Evolutionary conservation across 345 rosid species (phyloP).

Genomic region (Geranium brycei): DNA sequence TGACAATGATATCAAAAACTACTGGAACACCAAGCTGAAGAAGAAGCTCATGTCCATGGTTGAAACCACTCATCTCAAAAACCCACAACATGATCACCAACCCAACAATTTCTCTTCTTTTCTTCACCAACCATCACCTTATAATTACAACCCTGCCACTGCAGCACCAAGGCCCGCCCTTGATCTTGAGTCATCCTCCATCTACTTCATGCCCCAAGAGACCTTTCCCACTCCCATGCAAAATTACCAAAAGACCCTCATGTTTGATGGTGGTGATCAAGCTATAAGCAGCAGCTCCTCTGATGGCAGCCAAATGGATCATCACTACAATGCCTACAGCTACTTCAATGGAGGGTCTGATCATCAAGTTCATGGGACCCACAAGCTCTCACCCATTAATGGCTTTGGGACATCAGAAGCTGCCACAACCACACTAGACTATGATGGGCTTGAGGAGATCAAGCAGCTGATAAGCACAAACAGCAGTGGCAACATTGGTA

Average conservation of each 20-base stretch:
- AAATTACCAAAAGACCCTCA: neutral
- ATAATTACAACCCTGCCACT: slow-evolving; percentile 13
- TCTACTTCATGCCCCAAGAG: slow-evolving; percentile 19
- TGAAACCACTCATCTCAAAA: slow-evolving; percentile 9
- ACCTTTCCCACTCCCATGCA: slow-evolving; percentile 4
- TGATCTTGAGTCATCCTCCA: slow-evolving; percentile 8
- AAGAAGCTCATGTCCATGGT: slow-evolving; percentile 47
- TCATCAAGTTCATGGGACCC: no score
- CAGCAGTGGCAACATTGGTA: slow-evolving; percentile 17
- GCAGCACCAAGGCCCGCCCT: slow-evolving; percentile 15
- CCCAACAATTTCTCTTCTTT: slow-evolving; percentile 18
- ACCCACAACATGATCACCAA: slow-evolving; percentile 2
- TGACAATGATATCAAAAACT: slow-evolving; percentile 81
- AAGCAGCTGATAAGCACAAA: slow-evolving; percentile 47
- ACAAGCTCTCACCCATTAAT: neutral
- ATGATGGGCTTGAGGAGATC: slow-evolving; percentile 64
- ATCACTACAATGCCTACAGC: slow-evolving; percentile 22
- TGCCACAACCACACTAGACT: slow-evolving; percentile 19
- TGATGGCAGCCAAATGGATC: slow-evolving; percentile 45
- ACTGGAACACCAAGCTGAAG: slow-evolving; percentile 92
- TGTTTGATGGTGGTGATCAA: neutral
- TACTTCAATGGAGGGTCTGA: slow-evolving; percentile 10
- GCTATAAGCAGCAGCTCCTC: slow-evolving; percentile 46
- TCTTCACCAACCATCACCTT: slow-evolving; percentile 20
- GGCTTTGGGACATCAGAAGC: no score